Percentiles rank a stretch among this genome's conserved stretches.
Conservation (phyloP, 163 green algal genomes). For the Picocystis sp. region DNA sequence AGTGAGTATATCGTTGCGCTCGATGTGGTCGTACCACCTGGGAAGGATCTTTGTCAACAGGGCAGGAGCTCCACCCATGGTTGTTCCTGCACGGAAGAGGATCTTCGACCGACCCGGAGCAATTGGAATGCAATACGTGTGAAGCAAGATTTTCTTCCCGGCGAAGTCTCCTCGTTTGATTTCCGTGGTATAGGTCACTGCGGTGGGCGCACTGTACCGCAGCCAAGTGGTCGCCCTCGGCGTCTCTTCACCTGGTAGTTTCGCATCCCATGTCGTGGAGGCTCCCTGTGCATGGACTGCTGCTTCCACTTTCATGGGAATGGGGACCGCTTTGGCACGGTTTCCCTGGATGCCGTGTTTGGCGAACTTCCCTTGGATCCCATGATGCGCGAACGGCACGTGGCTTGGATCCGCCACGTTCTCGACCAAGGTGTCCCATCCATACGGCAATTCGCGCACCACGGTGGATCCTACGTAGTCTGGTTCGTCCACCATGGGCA, state of each 20-base stretch:
- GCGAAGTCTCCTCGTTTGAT: too few relatives aligned
- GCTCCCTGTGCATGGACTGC: too few relatives aligned
- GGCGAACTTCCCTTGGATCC: slow-evolving; percentile 3
- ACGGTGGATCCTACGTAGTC: too few relatives aligned
- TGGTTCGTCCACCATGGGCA: too few relatives aligned
- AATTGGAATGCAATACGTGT: slow-evolving; percentile 10
- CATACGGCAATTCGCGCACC: slow-evolving; percentile 24
- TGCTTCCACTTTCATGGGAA: too few relatives aligned
- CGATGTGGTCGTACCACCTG: slow-evolving; percentile 22
- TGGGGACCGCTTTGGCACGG: too few relatives aligned
- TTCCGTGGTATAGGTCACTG: too few relatives aligned
- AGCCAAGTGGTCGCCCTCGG: too few relatives aligned
- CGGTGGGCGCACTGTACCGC: too few relatives aligned
- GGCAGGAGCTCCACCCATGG: background rate
- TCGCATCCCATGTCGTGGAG: too few relatives aligned
- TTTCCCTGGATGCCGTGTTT: too few relatives aligned
- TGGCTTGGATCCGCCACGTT: slow-evolving; percentile 43
- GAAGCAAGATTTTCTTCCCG: slow-evolving; percentile 7
- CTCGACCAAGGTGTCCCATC: slow-evolving; percentile 36
- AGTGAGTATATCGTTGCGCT: slow-evolving; percentile 22
- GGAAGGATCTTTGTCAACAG: slow-evolving; percentile 9
- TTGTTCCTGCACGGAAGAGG: background rate
- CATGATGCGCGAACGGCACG: slow-evolving; percentile 29
- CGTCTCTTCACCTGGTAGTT: too few relatives aligned
- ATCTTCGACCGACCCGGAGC: slow-evolving; percentile 8